Evolutionary conservation across 331 rosid genomes (phyloP), one percentile per base, ranked within the genome.

Genomic region (Quercus tomentella): DNA sequence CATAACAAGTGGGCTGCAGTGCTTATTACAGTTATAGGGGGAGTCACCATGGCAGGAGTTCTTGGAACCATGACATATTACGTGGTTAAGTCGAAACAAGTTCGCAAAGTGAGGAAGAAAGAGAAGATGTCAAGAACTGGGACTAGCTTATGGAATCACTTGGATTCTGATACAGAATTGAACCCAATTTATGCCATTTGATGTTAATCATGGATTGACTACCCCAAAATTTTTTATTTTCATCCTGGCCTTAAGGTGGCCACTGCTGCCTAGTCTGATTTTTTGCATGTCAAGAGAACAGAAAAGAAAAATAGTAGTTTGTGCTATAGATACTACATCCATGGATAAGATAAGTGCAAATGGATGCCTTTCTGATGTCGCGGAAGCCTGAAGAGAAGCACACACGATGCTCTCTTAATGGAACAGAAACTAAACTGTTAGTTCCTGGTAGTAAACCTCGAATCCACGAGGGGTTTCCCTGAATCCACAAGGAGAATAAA

Each of bases 1-100:
- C 89, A 63, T 60, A 86, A 88, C 74, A 1, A 3, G 41, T 92
- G 98, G 98, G 97, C 97, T 74, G 97, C 97, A 11, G 80, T 89
- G 55, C 82, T 94, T 55, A 65, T 89, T 79, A 87, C 95, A 9
- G 70, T 86, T 76, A 72, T 89, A 4, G 97, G 97, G 56, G 91
- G 61, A 31, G 25, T 81, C 22, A 70, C 76, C 28, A 92, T 92
- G 92, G 83, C 86, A 1, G 88, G 91, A 21, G 88, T 94, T 78
- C 89, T 94, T 56, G 82, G 93, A 45, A 80, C 89, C 82, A 94
- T 94, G 98, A 92, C 98, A 69, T 94, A 84, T 73, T 89, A 78
- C 30, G 97, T 92, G 81, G 78, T 92, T 16, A 92, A 91, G 87
- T 82, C 81, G 51, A 94, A 91, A 70, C 88, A 80, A 6, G 10